Percentiles rank a stretch among this genome's conserved stretches.
Conservation (phyloP, 2,329 filamentous ascomycete species). For the Beauveria sp. region DNA sequence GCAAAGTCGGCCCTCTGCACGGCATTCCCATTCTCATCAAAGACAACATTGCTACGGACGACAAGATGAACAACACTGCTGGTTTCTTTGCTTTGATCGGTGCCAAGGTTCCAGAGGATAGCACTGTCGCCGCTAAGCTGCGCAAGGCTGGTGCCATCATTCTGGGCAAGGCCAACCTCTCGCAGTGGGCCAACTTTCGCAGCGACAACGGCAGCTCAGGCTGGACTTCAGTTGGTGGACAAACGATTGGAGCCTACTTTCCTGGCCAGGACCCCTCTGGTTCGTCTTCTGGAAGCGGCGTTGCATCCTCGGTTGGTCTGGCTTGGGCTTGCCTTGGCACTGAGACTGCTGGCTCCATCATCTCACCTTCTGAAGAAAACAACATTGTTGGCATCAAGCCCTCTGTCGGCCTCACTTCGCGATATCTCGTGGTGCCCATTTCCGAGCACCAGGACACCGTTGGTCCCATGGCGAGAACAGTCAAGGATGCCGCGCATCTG, state of each 20-base stretch:
- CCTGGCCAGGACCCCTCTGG: constrained; percentile 53
- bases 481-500: constrained; percentile 54
- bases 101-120: constrained; percentile 45
- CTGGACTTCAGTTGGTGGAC: constrained; percentile 57
- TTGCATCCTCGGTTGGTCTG: constrained; percentile 54
- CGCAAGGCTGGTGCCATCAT: constrained; percentile 53
- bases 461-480: constrained; percentile 53
- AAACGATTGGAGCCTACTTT: constrained; percentile 53
- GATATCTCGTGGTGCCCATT: constrained; percentile 57
- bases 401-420: constrained; percentile 56
- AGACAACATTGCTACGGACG: constrained; percentile 53
- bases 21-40: constrained; percentile 58
- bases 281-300: constrained; percentile 53
- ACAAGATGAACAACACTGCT: constrained; percentile 52
- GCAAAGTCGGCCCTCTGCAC: constrained; percentile 37
- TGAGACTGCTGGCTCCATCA: constrained; percentile 56
- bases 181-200: constrained; percentile 56
- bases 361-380: constrained; percentile 44
- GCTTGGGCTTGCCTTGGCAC: constrained; percentile 51
- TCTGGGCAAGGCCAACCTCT: constrained; percentile 56
- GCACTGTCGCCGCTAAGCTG: constrained; percentile 50
- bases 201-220: constrained; percentile 51
- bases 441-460: constrained; percentile 55
- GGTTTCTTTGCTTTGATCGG: constrained; percentile 53
- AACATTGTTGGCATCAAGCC: constrained; percentile 62